phyloP scores from a whole-genome alignment of 768 basidiomycete species.

The Mycena rosella region DNA sequence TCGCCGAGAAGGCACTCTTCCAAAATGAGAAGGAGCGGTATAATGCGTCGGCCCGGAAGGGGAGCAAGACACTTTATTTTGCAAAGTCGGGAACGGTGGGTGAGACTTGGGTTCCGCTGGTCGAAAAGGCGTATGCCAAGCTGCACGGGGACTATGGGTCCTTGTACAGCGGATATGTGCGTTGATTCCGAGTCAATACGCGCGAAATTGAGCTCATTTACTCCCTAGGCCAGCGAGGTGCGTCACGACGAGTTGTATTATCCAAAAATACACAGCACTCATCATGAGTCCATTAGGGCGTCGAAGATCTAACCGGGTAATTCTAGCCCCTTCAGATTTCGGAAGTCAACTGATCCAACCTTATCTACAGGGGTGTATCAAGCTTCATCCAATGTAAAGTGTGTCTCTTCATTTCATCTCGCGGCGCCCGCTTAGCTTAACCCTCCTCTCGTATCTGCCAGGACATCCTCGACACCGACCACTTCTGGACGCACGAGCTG shows the following conservation, averaged over 20 bases:
- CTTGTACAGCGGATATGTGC: conserved; percentile 42
- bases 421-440: not conserved
- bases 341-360: not conserved
- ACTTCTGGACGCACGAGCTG: conserved; percentile 48
- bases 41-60: conserved; percentile 45
- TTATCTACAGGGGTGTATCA: conserved; percentile 29
- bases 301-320: conserved; percentile 34
- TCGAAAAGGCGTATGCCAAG: conserved; percentile 53
- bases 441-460: conserved; percentile 21
- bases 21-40: conserved; percentile 50
- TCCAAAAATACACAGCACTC: too few relatives aligned
- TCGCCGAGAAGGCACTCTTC: conserved; percentile 45
- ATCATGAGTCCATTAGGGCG: conserved; percentile 1
- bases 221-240: conserved; percentile 46
- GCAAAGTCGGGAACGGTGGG: conserved; percentile 44
- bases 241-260: not conserved
- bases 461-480: conserved; percentile 48
- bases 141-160: conserved; percentile 50
- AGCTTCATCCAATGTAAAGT: conserved; percentile 35
- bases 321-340: not conserved
- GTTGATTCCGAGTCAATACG: not conserved
- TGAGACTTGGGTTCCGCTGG: conserved; percentile 44
- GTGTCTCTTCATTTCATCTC: conserved; percentile 18
- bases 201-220: conserved; percentile 10
- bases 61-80: conserved; percentile 49